Percentiles rank a stretch among this genome's conserved stretches.
Conservation (phyloP, 306 rosid species). For the Lagenaria siceraria region DNA sequence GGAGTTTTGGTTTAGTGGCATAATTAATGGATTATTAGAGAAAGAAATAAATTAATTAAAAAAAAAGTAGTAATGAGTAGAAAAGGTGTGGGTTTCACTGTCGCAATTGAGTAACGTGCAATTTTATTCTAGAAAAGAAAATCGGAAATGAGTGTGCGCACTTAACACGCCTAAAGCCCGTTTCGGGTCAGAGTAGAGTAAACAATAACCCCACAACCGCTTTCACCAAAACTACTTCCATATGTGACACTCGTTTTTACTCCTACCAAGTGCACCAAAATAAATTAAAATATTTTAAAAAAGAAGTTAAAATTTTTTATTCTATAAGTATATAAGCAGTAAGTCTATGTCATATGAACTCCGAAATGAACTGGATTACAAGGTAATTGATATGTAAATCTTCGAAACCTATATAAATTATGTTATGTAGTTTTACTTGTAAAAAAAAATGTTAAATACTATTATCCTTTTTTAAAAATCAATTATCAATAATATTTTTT, state of each 20-base stretch:
- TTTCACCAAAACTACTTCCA: background rate
- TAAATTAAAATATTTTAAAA: no score
- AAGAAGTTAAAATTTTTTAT: no score
- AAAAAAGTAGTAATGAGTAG: background rate
- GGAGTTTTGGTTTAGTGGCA: background rate
- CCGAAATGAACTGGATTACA: no score
- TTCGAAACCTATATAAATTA: no score
- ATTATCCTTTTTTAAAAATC: no score
- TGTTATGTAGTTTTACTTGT: no score
- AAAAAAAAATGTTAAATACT: no score
- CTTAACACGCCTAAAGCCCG: background rate
- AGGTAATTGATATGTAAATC: no score
- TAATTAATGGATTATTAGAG: background rate
- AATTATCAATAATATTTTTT: no score
- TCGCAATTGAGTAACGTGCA: constrained; percentile 1
- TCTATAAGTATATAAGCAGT: no score
- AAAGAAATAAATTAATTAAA: background rate
- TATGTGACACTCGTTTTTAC: background rate
- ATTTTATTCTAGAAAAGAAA: background rate
- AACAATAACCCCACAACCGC: background rate
- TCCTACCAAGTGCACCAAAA: no score
- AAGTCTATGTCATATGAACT: no score
- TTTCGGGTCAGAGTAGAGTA: background rate
- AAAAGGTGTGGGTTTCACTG: background rate
- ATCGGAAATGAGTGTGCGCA: constrained; percentile 13